Percentiles rank a stretch among this genome's conserved stretches.
Evolutionary conservation across 441 rosid species (phyloP).

Genomic region (Pelargonium australe): DNA sequence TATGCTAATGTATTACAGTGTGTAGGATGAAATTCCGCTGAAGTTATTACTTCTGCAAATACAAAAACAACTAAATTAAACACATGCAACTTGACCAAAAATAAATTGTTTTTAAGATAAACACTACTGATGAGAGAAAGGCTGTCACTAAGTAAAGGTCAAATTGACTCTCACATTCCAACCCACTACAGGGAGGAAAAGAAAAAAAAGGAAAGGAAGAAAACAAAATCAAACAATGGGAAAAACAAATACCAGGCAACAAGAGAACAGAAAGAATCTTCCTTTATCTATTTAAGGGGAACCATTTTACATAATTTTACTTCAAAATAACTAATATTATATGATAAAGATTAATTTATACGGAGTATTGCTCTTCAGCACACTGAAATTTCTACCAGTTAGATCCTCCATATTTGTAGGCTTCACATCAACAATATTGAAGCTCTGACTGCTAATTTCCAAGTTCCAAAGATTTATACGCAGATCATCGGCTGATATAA

Average conservation of each 20-base stretch:
- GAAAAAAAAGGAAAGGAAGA: not conserved
- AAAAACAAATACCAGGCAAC: no score
- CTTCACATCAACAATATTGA: slow-evolving; percentile 88
- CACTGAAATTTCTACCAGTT: slow-evolving; percentile 45
- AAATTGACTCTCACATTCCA: not conserved
- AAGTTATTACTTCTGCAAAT: slow-evolving; percentile 90
- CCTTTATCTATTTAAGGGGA: no score
- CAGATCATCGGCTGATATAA: slow-evolving; percentile 91
- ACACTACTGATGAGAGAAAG: no score
- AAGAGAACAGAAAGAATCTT: no score
- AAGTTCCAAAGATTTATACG: slow-evolving; percentile 95
- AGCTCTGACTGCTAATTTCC: slow-evolving; percentile 92
- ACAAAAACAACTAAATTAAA: slow-evolving; percentile 15
- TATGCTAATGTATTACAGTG: slow-evolving; percentile 87
- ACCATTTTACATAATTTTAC: no score
- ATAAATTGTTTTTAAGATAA: no score
- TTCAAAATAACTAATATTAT: not conserved
- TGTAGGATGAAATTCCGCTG: slow-evolving; percentile 93
- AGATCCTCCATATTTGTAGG: slow-evolving; percentile 98
- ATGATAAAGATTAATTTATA: not conserved
- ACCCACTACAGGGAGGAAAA: not conserved
- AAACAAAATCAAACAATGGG: no score
- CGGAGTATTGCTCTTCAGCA: not conserved
- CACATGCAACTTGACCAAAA: not conserved
- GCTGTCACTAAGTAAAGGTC: no score